A percentile compares a stretch with the other conserved stretches of the same genome.
Evolutionary conservation across 371 early-diverging fungal species (phyloP).

Genomic region (Choanephora cucurbitarum): DNA sequence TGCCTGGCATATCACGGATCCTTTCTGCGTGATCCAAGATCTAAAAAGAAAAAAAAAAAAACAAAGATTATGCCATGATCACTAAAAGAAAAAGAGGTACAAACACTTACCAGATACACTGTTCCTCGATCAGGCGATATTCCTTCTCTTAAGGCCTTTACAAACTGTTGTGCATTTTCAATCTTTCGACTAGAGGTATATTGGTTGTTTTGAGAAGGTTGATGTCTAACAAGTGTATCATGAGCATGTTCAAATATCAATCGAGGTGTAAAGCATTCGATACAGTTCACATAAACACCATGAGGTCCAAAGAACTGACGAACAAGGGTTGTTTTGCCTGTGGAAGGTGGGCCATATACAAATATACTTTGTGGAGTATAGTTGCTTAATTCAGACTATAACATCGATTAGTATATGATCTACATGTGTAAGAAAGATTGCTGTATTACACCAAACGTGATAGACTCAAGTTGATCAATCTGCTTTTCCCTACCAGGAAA

Average conservation of each 20-base stretch:
- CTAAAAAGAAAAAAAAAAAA: no score
- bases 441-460: constrained; percentile 56
- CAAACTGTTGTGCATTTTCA: constrained; percentile 72
- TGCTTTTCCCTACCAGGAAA: constrained; percentile 69
- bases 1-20: constrained; percentile 70
- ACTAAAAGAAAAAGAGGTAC: no score
- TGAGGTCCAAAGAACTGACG: constrained; percentile 38
- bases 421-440: not conserved
- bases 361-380: constrained; percentile 45
- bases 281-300: constrained; percentile 65
- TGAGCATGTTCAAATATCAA: constrained; percentile 76
- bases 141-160: constrained; percentile 43
- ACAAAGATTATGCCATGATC: no score
- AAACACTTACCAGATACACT: constrained; percentile 49
- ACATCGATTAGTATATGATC: no score
- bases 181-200: constrained; percentile 46
- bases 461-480: constrained; percentile 54
- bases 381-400: constrained; percentile 2
- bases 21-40: constrained; percentile 84
- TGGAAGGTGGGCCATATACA: constrained; percentile 70
- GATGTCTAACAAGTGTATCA: constrained; percentile 56
- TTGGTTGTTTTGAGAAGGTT: constrained; percentile 16
- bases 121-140: constrained; percentile 21
- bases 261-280: constrained; percentile 74
- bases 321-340: constrained; percentile 76